A percentile compares a stretch with the other conserved stretches of the same genome.
Evolutionary conservation across 768 basidiomycete genomes (phyloP).

Genomic region (Pisolithus orientalis): DNA sequence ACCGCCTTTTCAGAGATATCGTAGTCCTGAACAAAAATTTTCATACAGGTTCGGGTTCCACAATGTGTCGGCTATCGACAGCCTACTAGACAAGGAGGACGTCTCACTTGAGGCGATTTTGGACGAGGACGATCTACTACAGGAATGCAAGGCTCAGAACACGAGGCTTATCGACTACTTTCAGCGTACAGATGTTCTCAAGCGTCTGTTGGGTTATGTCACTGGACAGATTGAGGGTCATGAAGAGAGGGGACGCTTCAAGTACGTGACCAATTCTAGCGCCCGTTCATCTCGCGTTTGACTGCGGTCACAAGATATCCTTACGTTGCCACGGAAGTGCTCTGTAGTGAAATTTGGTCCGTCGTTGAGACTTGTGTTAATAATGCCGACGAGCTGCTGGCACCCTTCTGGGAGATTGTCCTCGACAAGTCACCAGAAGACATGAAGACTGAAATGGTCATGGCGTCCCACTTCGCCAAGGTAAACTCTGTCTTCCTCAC

Average conservation of each 20-base stretch:
- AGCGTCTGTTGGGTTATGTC: constrained; percentile 78
- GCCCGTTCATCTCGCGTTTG: background rate
- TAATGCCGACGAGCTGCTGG: constrained; percentile 62
- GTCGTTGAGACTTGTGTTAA: constrained; percentile 86
- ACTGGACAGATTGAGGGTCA: constrained; percentile 81
- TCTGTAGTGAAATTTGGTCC: constrained; percentile 94
- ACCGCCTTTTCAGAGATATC: background rate
- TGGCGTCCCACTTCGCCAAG: constrained; percentile 92
- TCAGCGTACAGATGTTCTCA: constrained; percentile 72
- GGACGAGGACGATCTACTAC: constrained; percentile 89
- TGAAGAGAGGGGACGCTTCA: constrained; percentile 73
- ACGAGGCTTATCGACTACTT: constrained; percentile 85
- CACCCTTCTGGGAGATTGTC: constrained; percentile 89
- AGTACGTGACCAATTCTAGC: constrained; percentile 44
- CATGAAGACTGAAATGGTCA: constrained; percentile 79
- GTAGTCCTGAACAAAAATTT: constrained; percentile 3
- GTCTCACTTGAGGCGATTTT: constrained; percentile 86
- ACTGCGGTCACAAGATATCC: constrained; percentile 59
- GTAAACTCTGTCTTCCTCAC: constrained; percentile 84
- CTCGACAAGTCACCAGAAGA: constrained; percentile 76
- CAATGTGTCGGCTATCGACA: constrained; percentile 85
- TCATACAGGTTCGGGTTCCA: constrained; percentile 78
- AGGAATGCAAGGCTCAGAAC: constrained; percentile 95
- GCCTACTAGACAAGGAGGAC: constrained; percentile 84
- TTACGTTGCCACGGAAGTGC: constrained; percentile 87